phyloP scores from a whole-genome alignment of 2,329 filamentous ascomycete genomes.

The Orbilia brochopaga region DNA sequence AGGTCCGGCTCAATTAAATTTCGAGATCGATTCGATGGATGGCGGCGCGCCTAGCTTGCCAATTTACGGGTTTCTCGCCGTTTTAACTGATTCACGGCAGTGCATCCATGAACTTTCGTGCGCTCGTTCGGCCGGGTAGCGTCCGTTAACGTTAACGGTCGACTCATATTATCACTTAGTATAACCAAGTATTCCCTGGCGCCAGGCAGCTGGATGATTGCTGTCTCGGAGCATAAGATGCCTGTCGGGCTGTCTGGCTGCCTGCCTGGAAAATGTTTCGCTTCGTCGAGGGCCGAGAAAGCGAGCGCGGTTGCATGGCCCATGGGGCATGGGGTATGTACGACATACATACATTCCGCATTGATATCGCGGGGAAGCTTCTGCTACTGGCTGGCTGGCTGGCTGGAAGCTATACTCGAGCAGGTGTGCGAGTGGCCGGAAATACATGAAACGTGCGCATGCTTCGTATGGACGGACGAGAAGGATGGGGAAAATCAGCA shows the following conservation, averaged over 20 bases:
- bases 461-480: not conserved
- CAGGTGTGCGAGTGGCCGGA: not conserved
- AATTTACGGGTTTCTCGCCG: not conserved
- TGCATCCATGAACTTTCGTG: not conserved
- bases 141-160: not conserved
- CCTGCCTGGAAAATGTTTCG: not conserved
- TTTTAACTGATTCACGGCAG: conserved; percentile 10
- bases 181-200: no score
- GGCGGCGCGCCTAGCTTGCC: not conserved
- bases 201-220: not conserved
- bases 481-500: not conserved
- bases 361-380: not conserved
- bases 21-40: conserved; percentile 4
- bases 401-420: not conserved
- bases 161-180: no score
- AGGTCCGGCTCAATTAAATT: not conserved
- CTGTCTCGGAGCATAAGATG: not conserved
- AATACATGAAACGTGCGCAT: conserved; percentile 9
- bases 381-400: not conserved
- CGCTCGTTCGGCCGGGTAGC: not conserved
- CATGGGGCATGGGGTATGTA: conserved; percentile 9
- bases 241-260: not conserved
- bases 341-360: conserved; percentile 3
- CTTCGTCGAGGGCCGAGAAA: not conserved
- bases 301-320: not conserved